Conservation (phyloP, 495 filamentous ascomycete genomes). For the Ramalina peruviana region DNA sequence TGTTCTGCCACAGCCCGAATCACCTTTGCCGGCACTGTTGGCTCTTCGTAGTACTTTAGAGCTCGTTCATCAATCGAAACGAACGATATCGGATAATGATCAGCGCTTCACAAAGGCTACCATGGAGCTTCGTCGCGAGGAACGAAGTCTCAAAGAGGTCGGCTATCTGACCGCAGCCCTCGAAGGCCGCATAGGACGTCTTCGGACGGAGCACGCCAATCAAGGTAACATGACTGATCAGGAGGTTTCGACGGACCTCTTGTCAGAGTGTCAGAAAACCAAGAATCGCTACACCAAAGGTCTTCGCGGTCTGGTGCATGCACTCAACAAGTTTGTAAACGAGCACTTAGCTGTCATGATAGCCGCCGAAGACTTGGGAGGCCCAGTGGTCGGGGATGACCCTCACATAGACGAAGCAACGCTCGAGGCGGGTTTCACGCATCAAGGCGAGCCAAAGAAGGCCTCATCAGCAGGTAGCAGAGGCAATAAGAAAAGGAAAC, state of each 20-base stretch:
- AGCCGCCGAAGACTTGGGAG: slow-evolving; percentile 74
- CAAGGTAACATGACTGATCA: slow-evolving; percentile 41
- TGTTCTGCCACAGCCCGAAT: slow-evolving; percentile 48
- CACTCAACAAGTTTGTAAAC: slow-evolving; percentile 59
- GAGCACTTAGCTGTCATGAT: slow-evolving; percentile 64
- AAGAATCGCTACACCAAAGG: slow-evolving; percentile 40
- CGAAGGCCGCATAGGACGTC: slow-evolving; percentile 40
- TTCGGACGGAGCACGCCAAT: slow-evolving; percentile 37
- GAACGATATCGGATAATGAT: slow-evolving; percentile 40
- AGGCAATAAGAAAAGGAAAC: slow-evolving; percentile 38
- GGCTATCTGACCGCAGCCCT: slow-evolving; percentile 38
- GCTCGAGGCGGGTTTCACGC: slow-evolving; percentile 56
- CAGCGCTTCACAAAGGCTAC: slow-evolving; percentile 38
- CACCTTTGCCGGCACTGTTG: slow-evolving; percentile 55
- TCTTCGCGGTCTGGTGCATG: slow-evolving; percentile 41
- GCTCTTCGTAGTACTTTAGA: slow-evolving; percentile 50
- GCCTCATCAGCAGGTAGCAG: slow-evolving; percentile 30
- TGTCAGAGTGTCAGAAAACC: slow-evolving; percentile 42
- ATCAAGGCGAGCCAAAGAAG: slow-evolving; percentile 56
- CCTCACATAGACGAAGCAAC: slow-evolving; percentile 46
- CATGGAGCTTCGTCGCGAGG: slow-evolving; percentile 42
- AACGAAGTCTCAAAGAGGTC: slow-evolving; percentile 46
- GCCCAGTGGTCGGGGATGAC: slow-evolving; percentile 67
- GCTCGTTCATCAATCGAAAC: slow-evolving; percentile 47
- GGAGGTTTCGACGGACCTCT: slow-evolving; percentile 45